Percentiles rank a stretch among this genome's conserved stretches.
phyloP scores from a whole-genome alignment of 495 filamentous ascomycete genomes.

The Aspergillus homomorphus region DNA sequence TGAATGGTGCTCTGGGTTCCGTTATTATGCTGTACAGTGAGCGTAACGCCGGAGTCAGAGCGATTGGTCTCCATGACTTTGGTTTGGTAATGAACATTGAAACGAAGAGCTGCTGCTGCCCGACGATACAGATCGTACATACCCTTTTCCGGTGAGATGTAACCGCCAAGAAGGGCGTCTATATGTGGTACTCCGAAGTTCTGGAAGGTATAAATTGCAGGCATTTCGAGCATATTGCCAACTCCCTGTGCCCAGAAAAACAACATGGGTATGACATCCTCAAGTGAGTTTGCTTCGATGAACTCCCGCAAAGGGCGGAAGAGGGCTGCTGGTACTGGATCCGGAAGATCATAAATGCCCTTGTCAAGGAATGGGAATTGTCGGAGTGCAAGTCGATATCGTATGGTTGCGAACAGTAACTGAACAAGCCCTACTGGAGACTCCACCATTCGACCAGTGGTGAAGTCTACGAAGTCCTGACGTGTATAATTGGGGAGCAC shows the following conservation, averaged over 20 bases:
- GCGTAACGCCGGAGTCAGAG: slow-evolving; percentile 20
- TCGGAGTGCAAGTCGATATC: slow-evolving; percentile 31
- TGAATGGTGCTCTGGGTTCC: slow-evolving; percentile 33
- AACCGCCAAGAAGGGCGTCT: slow-evolving; percentile 16
- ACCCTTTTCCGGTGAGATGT: slow-evolving; percentile 30
- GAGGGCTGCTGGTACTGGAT: slow-evolving; percentile 51
- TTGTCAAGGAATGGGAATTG: slow-evolving; percentile 20
- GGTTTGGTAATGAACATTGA: slow-evolving; percentile 30
- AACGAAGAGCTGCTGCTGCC: slow-evolving; percentile 27
- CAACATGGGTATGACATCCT: slow-evolving; percentile 25
- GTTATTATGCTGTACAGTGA: slow-evolving; percentile 33
- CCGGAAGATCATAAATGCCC: slow-evolving; percentile 43
- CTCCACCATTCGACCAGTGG: slow-evolving; percentile 41
- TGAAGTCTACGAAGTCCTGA: slow-evolving; percentile 27
- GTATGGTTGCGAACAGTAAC: slow-evolving; percentile 28
- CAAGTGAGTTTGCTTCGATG: slow-evolving; percentile 39
- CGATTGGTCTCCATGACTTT: slow-evolving; percentile 29
- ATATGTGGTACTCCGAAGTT: slow-evolving; percentile 22
- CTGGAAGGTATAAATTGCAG: slow-evolving; percentile 31
- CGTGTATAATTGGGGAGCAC: slow-evolving; percentile 19
- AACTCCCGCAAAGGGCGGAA: slow-evolving; percentile 49
- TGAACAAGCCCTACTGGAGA: slow-evolving; percentile 39
- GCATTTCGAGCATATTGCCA: slow-evolving; percentile 36
- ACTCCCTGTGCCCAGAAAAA: slow-evolving; percentile 32
- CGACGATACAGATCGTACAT: slow-evolving; percentile 43